phyloP scores from a whole-genome alignment of 495 filamentous ascomycete genomes.

The Neurospora discreta region DNA sequence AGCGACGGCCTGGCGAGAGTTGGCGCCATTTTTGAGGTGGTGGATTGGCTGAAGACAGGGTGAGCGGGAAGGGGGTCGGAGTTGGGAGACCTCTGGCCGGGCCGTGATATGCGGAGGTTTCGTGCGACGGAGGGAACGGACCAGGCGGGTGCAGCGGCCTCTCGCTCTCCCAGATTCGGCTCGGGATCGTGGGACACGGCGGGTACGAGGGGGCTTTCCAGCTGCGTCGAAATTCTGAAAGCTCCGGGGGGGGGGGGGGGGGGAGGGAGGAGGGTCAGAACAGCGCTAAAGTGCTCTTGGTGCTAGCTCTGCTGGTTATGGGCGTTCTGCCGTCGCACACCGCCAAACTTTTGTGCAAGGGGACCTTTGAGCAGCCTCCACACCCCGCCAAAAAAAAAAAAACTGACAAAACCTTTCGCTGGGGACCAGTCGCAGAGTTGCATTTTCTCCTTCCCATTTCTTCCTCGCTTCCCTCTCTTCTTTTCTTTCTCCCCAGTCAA shows the following conservation, averaged over 20 bases:
- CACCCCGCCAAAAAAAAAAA: neutral
- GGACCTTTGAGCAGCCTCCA: neutral
- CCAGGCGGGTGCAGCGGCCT: neutral
- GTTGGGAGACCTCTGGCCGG: neutral
- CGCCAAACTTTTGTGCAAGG: constrained; percentile 11
- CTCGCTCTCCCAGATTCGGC: neutral
- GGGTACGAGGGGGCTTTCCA: neutral
- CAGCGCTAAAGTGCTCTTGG: constrained; percentile 7
- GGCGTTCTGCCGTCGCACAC: constrained; percentile 14
- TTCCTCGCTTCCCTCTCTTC: constrained; percentile 5
- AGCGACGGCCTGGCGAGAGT: constrained; percentile 8
- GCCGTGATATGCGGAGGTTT: neutral
- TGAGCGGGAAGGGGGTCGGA: neutral
- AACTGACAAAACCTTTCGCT: constrained; percentile 1
- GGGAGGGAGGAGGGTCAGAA: too few species aligned
- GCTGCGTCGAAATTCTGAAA: constrained; percentile 17
- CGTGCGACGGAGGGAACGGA: neutral
- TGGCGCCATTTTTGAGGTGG: constrained; percentile 11
- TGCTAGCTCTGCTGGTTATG: neutral
- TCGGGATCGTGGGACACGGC: neutral
- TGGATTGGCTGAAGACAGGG: constrained; percentile 6
- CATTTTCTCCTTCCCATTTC: neutral
- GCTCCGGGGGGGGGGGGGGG: constrained; percentile 1
- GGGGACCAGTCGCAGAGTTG: neutral
- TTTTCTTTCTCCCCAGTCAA: constrained; percentile 13